Conservation (phyloP, 1,139 yeast species). For the Pichia sp. region DNA sequence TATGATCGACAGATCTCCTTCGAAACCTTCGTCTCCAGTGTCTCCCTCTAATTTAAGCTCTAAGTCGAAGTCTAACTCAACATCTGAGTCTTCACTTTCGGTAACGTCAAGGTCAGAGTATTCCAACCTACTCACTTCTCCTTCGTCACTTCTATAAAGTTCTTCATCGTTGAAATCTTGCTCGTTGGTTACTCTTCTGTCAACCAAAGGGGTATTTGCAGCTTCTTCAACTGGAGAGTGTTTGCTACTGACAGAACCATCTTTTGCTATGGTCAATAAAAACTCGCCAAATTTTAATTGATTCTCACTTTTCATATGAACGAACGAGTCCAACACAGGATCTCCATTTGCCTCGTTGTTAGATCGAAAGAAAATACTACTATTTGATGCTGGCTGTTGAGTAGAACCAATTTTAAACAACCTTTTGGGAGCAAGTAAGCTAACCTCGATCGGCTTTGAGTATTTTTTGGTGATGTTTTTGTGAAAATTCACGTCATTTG, state of each 20-base stretch:
- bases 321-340: slow-evolving; percentile 17
- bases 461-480: slow-evolving; percentile 25
- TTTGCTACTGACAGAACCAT: slow-evolving; percentile 3
- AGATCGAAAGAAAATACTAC: not conserved
- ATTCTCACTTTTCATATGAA: slow-evolving; percentile 6
- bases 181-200: not conserved
- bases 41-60: slow-evolving; percentile 1
- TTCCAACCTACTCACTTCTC: slow-evolving; percentile 15
- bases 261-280: not conserved
- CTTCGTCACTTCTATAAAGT: slow-evolving; percentile 15
- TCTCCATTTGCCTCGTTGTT: slow-evolving; percentile 9
- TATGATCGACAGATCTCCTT: not conserved
- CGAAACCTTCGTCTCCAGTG: not conserved
- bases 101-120: slow-evolving; percentile 14
- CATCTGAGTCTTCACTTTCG: slow-evolving; percentile 5
- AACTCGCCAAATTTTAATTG: slow-evolving; percentile 19
- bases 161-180: slow-evolving; percentile 10
- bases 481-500: slow-evolving; percentile 14
- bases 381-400: not conserved
- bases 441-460: slow-evolving; percentile 19
- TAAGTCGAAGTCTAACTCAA: not conserved
- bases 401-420: not conserved
- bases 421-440: not conserved
- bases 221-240: not conserved
- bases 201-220: not conserved